Base-by-base conservation (phyloP, 108 stramenopile species). In the Skeletonema marinoi region DNA sequence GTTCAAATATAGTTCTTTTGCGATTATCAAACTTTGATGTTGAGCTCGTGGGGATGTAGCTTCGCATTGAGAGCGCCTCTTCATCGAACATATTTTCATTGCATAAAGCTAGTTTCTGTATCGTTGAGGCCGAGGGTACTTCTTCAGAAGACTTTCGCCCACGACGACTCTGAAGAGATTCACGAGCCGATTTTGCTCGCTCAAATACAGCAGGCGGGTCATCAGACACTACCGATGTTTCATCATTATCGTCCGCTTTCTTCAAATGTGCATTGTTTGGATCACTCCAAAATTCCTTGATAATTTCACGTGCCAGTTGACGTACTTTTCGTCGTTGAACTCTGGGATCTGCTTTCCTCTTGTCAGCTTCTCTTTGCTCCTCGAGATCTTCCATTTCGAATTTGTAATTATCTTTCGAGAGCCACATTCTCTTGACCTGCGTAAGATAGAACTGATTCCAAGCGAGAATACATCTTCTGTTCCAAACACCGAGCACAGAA, bases 11-110 rank as follows among this genome's bases (percentile, higher is more conserved):
- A 16, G 85, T 90, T 72, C 94, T 78, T 61, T 87, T 88, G 32
- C 68, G 83, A 66, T 75, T 82, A 74, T 95, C 92, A 67, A 93
- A 95, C 59, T 92, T 84, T 10, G 81, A 67, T 2, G 71, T 60
- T 63, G 79, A 61, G 42, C 42, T 60, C 4, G 64, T 56, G 1
- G 90, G 89, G 32, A 84, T 51, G 63, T 89, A 93, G 73, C 94
- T 95, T 29, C 80, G 61, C 73, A 95, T 54, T 14, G 93, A 95
- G 0, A 95, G 74, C 12, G 85, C 77, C 58, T 95, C 93, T 71
- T 91, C 92, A 50, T 95, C 90, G 41, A 95, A 88, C 6, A 86
- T 32, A 12, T 73, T 38, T 71, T 65, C 19, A 61, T 77, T 71
- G 73, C 73, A 66, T 30, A 83, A 80, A 38, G 87, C 86, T 8